A percentile compares a stretch with the other conserved stretches of the same genome.
Evolutionary conservation across 2,329 filamentous ascomycete species (phyloP).

Genomic region (Botrytis medusae): DNA sequence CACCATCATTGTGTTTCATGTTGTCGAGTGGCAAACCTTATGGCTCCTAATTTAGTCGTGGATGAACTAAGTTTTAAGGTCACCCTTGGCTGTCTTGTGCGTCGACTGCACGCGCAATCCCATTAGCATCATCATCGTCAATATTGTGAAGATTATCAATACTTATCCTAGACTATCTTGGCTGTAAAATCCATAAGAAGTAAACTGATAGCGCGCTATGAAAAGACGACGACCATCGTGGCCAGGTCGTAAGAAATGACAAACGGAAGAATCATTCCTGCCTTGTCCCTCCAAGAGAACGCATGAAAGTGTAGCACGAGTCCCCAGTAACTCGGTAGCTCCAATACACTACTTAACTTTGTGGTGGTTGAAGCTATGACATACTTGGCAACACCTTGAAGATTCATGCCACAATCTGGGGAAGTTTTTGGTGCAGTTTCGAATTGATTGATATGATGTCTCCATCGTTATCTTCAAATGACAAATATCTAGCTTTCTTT

Average conservation of each 20-base stretch:
- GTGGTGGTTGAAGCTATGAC: background rate
- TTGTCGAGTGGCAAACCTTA: background rate
- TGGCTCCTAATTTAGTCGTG: background rate
- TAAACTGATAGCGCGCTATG: background rate
- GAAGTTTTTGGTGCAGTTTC: background rate
- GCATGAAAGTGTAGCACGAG: background rate
- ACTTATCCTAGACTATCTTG: background rate
- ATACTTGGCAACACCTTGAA: background rate
- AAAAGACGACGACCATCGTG: background rate
- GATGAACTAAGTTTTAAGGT: background rate
- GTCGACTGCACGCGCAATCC: background rate
- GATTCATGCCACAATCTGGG: background rate
- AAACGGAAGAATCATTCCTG: background rate
- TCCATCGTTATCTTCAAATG: background rate
- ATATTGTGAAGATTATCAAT: no score
- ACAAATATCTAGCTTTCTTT: background rate
- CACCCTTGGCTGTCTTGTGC: background rate
- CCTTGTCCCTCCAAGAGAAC: background rate
- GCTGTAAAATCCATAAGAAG: background rate
- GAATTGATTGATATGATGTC: background rate
- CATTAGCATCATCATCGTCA: background rate
- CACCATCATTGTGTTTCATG: no score
- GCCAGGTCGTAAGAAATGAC: background rate
- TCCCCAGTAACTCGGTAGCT: background rate
- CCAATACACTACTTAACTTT: background rate